A percentile compares a stretch with the other conserved stretches of the same genome.
phyloP scores from a whole-genome alignment of 306 rosid genomes.

The Quercus mongolica region DNA sequence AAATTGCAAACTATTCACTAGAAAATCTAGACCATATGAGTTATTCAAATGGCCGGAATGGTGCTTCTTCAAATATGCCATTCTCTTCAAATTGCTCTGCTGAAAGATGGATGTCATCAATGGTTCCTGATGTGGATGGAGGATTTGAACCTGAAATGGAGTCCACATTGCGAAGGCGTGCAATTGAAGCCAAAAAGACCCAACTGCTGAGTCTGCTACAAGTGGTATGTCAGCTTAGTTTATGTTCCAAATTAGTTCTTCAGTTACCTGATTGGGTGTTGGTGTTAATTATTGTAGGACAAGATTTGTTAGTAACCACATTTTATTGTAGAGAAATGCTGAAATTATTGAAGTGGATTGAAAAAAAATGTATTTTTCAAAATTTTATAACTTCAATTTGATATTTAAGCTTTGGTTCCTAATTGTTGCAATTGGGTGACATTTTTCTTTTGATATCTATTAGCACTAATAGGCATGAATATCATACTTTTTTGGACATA shows the following conservation, averaged over 20 bases:
- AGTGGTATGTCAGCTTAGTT: constrained; percentile 43
- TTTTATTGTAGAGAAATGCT: not conserved
- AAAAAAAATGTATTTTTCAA: not conserved
- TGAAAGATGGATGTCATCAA: not conserved
- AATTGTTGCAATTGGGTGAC: too few relatives aligned
- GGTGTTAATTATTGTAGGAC: not conserved
- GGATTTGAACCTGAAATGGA: constrained; percentile 30
- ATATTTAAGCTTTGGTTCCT: too few relatives aligned
- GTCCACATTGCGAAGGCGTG: constrained; percentile 30
- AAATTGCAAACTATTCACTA: constrained; percentile 61
- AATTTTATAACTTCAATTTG: too few relatives aligned
- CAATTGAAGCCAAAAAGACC: constrained; percentile 56
- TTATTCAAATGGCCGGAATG: constrained; percentile 25
- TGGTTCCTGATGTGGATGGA: constrained; percentile 19
- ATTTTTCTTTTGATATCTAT: not conserved
- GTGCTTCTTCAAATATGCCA: constrained; percentile 20
- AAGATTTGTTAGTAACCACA: not conserved
- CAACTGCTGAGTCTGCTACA: constrained; percentile 68
- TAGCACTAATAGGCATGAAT: not conserved
- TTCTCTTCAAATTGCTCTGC: constrained; percentile 5
- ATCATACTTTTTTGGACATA: constrained; percentile 13
- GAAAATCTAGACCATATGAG: constrained; percentile 43
- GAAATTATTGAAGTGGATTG: not conserved
- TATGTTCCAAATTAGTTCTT: not conserved
- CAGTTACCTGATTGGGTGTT: not conserved